Conservation (phyloP, 768 basidiomycete species). For the Amanita pseudoporphyria region DNA sequence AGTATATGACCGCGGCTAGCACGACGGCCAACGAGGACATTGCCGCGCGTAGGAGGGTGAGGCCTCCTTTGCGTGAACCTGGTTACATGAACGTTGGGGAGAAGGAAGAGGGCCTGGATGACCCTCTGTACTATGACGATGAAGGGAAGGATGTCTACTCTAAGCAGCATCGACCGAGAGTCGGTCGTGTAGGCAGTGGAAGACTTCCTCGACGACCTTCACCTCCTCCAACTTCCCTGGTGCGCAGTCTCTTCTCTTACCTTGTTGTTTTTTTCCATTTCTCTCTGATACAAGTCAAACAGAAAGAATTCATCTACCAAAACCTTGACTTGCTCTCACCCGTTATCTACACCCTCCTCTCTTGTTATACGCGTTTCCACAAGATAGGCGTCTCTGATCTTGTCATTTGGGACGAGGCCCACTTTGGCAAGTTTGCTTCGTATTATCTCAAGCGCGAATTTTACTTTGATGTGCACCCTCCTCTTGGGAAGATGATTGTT, state of each 20-base stretch:
- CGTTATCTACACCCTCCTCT: conserved; percentile 81
- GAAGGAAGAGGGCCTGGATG: conserved; percentile 20
- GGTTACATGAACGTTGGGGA: conserved; percentile 13
- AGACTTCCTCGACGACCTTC: conserved; percentile 47
- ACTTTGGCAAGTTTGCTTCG: conserved; percentile 98
- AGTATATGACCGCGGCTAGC: conserved; percentile 22
- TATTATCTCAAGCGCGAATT: conserved; percentile 98
- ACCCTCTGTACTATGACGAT: conserved; percentile 26
- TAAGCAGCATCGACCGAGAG: conserved; percentile 29
- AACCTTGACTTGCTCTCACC: conserved; percentile 74
- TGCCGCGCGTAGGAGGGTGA: conserved; percentile 28
- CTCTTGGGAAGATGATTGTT: conserved; percentile 98
- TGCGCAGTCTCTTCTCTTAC: conserved; percentile 22
- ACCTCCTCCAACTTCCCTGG: conserved; percentile 59
- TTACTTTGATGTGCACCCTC: conserved; percentile 99
- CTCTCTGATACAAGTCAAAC: background rate
- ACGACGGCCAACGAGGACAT: conserved; percentile 7
- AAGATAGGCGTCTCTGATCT: conserved; percentile 77
- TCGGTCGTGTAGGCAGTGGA: conserved; percentile 42
- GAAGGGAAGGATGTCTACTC: conserved; percentile 44
- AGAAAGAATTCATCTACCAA: conserved; percentile 74
- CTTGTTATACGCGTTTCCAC: conserved; percentile 93
- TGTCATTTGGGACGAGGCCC: conserved; percentile 99
- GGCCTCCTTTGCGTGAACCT: conserved; percentile 11
- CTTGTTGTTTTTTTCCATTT: no score